phyloP scores from a whole-genome alignment of 805 yeast genomes.

The Saccharomycopsis sp. region DNA sequence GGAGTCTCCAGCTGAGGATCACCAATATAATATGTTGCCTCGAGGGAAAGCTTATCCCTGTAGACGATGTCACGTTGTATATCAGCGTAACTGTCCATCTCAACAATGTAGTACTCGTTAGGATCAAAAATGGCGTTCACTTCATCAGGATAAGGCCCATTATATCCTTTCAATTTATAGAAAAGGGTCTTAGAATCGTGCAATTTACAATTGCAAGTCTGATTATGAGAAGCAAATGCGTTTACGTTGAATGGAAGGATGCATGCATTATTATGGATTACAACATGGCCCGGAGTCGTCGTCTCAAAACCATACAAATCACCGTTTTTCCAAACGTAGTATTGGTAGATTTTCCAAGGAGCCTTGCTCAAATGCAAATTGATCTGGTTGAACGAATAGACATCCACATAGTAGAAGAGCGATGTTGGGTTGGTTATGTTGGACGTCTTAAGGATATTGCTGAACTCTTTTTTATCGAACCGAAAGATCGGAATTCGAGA shows the following conservation, averaged over 20 bases:
- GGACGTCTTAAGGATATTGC: background rate
- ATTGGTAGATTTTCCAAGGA: slow-evolving; percentile 1
- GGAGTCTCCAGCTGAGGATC: background rate
- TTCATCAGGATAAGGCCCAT: background rate
- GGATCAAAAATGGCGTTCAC: background rate
- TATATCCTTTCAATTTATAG: background rate
- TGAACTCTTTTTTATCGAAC: background rate
- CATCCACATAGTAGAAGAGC: background rate
- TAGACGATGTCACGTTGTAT: background rate
- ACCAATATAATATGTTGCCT: background rate
- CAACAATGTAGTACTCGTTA: background rate
- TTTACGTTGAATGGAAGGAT: background rate
- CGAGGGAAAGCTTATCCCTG: background rate
- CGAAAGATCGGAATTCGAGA: background rate
- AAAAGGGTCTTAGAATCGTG: background rate
- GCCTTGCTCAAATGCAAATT: background rate
- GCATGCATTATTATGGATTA: background rate
- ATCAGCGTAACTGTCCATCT: background rate
- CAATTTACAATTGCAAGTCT: background rate
- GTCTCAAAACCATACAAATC: background rate
- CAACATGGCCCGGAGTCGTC: background rate
- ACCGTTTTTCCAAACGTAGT: slow-evolving; percentile 1
- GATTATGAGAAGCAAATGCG: background rate
- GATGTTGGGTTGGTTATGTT: background rate
- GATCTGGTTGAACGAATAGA: background rate